Evolutionary conservation across 1,284 basidiomycete species (phyloP).

Genomic region (Papiliotrema flavescens): DNA sequence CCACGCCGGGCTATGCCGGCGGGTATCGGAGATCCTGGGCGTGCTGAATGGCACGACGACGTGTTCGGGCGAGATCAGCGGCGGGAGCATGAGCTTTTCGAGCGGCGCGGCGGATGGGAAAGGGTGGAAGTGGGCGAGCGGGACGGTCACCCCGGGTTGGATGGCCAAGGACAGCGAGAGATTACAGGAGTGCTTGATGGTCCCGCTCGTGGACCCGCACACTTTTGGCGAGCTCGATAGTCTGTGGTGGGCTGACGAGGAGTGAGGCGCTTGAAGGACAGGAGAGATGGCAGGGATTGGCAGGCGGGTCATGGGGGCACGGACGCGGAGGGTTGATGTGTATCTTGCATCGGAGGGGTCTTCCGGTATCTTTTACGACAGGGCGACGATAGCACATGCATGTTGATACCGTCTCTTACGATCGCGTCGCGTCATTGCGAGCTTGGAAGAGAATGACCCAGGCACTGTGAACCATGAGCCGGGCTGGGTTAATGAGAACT

Average conservation of each 20-base stretch:
- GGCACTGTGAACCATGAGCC: too few relatives aligned
- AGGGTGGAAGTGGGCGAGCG: conserved; percentile 69
- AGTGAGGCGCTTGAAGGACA: background rate
- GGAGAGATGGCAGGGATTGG: background rate
- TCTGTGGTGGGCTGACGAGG: conserved; percentile 26
- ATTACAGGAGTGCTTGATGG: conserved; percentile 40
- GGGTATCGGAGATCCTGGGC: conserved; percentile 79
- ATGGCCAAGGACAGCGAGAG: conserved; percentile 67
- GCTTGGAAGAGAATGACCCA: too few relatives aligned
- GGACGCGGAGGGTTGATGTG: too few relatives aligned
- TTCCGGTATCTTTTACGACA: too few relatives aligned
- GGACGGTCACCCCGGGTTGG: conserved; percentile 68
- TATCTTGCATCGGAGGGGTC: too few relatives aligned
- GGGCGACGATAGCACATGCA: too few relatives aligned
- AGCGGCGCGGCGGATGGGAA: conserved; percentile 61
- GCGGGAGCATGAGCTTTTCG: conserved; percentile 55
- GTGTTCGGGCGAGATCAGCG: conserved; percentile 17
- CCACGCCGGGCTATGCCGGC: conserved; percentile 64
- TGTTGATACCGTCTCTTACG: background rate
- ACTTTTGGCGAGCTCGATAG: conserved; percentile 41
- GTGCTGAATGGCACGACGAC: conserved; percentile 64
- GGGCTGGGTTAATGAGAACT: too few relatives aligned
- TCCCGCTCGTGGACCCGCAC: conserved; percentile 27
- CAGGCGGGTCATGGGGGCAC: too few relatives aligned
- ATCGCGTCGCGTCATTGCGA: background rate